A percentile compares a stretch with the other conserved stretches of the same genome.
phyloP scores from a whole-genome alignment of 2,329 filamentous ascomycete species.

The Fusarium metavorans region DNA sequence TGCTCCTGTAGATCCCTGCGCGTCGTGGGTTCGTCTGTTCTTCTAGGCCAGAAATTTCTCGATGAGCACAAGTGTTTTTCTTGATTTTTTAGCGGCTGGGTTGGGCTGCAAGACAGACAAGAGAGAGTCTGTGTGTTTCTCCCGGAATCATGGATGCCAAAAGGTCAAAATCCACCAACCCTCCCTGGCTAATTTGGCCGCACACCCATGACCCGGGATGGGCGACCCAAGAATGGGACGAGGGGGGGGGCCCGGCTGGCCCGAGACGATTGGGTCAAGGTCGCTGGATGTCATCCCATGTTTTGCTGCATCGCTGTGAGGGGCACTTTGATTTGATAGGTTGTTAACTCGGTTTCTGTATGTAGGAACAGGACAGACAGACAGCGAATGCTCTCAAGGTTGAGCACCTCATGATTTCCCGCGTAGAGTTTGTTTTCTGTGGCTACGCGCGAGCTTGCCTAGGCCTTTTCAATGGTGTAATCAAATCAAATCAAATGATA shows the following conservation, averaged over 20 bases:
- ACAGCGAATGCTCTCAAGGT: not conserved
- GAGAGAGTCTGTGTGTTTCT: constrained; percentile 2
- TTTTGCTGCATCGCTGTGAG: constrained; percentile 15
- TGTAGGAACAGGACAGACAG: not conserved
- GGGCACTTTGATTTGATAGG: constrained; percentile 13
- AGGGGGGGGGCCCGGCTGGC: constrained; percentile 12
- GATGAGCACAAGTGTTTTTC: constrained; percentile 3
- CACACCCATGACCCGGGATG: constrained; percentile 31
- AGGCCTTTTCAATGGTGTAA: constrained; percentile 17
- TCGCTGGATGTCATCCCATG: constrained; percentile 10
- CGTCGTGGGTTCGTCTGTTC: constrained; percentile 10
- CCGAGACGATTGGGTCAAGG: constrained; percentile 15
- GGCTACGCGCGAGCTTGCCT: constrained; percentile 1
- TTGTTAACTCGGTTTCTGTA: not conserved
- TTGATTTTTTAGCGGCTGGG: constrained; percentile 5
- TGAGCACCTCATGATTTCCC: constrained; percentile 13
- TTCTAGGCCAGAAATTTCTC: constrained; percentile 27
- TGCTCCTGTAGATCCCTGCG: constrained; percentile 30
- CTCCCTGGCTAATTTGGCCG: constrained; percentile 37
- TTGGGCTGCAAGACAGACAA: constrained; percentile 9
- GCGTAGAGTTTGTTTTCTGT: not conserved
- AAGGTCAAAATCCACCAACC: constrained; percentile 13
- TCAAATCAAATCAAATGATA: constrained; percentile 1
- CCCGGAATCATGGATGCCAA: not conserved
- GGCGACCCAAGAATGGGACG: constrained; percentile 27